These are phyloP conservation scores for Synchytrium microbalum DNA, from an alignment of 371 early-diverging fungal genomes.

Conservation along the genomic window DNA sequence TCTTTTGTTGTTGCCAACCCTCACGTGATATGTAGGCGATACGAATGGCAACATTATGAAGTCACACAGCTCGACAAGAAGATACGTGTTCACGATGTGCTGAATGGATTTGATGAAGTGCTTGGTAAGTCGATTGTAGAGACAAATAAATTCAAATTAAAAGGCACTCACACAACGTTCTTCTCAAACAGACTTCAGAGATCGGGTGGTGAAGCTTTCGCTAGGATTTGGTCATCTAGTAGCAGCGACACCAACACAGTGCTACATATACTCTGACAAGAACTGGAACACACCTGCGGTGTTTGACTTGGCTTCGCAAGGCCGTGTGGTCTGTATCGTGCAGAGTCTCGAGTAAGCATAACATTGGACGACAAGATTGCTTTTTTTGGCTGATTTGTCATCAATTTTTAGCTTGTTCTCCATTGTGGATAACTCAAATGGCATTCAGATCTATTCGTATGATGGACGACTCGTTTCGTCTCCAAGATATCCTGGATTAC, in stretches of 20 bases:
- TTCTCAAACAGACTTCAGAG: conserved; percentile 33
- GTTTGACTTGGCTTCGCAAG: conserved; percentile 38
- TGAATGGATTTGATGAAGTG: conserved; percentile 34
- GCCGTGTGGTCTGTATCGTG: conserved; percentile 43
- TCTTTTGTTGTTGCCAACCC: conserved; percentile 40
- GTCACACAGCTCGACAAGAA: conserved; percentile 40
- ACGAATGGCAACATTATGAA: conserved; percentile 48
- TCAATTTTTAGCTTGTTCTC: conserved; percentile 27
- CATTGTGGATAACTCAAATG: conserved; percentile 38
- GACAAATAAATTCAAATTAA: neutral
- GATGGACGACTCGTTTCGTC: conserved; percentile 36
- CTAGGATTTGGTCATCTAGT: conserved; percentile 37
- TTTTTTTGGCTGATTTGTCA: neutral
- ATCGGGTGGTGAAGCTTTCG: conserved; percentile 35
- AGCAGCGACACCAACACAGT: conserved; percentile 39
- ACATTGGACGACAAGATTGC: neutral
- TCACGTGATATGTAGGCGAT: conserved; percentile 27
- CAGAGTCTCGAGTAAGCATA: conserved; percentile 35
- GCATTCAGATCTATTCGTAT: conserved; percentile 42
- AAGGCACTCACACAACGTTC: neutral
- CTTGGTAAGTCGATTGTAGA: conserved; percentile 21
- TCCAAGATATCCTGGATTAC: conserved; percentile 41
- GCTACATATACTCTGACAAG: conserved; percentile 39
- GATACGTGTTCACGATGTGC: conserved; percentile 36
- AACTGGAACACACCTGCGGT: conserved; percentile 48